Percentiles rank a stretch among this genome's conserved stretches.
phyloP scores from a whole-genome alignment of 2,329 filamentous ascomycete species.

The Cladosporium velox region DNA sequence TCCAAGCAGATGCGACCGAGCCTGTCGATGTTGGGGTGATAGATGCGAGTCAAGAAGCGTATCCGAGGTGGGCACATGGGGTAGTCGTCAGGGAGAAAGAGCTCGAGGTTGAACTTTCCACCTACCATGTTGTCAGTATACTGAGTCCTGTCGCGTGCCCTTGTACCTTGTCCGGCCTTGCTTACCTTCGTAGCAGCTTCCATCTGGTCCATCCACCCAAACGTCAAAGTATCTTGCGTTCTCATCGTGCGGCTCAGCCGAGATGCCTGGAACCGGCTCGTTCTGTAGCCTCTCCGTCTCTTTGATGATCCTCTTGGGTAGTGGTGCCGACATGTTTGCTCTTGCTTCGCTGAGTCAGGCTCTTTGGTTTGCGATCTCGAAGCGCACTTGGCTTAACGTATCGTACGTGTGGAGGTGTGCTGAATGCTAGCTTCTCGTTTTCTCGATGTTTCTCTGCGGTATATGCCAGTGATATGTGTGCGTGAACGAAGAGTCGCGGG shows the following conservation, averaged over 20 bases:
- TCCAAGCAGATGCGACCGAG: constrained; percentile 95
- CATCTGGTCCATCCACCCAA: constrained; percentile 86
- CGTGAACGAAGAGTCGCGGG: not conserved
- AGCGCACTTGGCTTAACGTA: not conserved
- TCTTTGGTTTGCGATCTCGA: not conserved
- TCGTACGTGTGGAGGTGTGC: not conserved
- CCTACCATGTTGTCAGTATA: constrained; percentile 44
- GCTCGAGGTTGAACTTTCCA: constrained; percentile 93
- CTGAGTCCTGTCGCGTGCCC: constrained; percentile 19
- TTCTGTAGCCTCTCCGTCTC: constrained; percentile 97
- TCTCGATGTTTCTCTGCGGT: not conserved
- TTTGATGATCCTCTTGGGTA: constrained; percentile 97
- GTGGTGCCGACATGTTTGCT: constrained; percentile 56
- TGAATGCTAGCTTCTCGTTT: not conserved
- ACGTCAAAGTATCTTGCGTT: constrained; percentile 99
- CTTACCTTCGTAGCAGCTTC: constrained; percentile 92
- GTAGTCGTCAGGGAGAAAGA: constrained; percentile 97
- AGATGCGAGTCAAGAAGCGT: constrained; percentile 97
- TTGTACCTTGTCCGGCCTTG: not conserved
- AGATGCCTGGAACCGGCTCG: constrained; percentile 95
- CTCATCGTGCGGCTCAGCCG: constrained; percentile 91
- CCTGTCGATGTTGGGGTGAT: constrained; percentile 98
- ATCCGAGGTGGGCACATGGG: constrained; percentile 99
- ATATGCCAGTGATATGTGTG: not conserved
- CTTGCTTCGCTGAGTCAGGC: constrained; percentile 12